Evolutionary conservation across 169 alveolate genomes (phyloP).

Genomic region (Cyclospora cayetanensis): DNA sequence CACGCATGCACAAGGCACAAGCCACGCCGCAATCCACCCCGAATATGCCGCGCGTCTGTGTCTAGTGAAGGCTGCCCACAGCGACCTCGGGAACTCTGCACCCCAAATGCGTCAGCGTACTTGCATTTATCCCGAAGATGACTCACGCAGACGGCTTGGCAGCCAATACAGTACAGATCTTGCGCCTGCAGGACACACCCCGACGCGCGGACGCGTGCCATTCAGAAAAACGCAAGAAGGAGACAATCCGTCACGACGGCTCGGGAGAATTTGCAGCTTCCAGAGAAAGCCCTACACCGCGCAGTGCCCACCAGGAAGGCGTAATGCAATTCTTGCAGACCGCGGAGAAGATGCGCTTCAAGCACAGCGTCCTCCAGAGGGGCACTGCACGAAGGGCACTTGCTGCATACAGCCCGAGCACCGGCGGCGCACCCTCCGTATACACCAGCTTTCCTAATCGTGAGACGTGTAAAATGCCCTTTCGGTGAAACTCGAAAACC

Average conservation of each 20-base stretch:
- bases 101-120: neutral
- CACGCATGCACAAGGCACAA: slow-evolving; percentile 9
- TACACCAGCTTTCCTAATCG: too few species aligned
- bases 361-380: neutral
- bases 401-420: slow-evolving; percentile 40
- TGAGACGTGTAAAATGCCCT: too few species aligned
- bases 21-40: neutral
- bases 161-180: slow-evolving; percentile 20
- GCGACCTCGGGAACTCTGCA: neutral
- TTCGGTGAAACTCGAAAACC: slow-evolving; percentile 3
- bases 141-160: neutral
- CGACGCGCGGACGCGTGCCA: too few species aligned
- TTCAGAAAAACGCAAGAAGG: too few species aligned
- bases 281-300: too few species aligned
- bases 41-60: too few species aligned
- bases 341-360: neutral
- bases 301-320: neutral
- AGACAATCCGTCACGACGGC: too few species aligned
- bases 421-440: too few species aligned
- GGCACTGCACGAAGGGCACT: slow-evolving; percentile 2
- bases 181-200: slow-evolving; percentile 18
- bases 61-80: too few species aligned
- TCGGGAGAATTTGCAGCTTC: too few species aligned
- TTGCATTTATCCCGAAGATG: slow-evolving; percentile 29
- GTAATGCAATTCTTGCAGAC: slow-evolving; percentile 14